A percentile compares a stretch with the other conserved stretches of the same genome.
phyloP scores from a whole-genome alignment of 768 basidiomycete genomes.

The Mycena olivaceomarginata region DNA sequence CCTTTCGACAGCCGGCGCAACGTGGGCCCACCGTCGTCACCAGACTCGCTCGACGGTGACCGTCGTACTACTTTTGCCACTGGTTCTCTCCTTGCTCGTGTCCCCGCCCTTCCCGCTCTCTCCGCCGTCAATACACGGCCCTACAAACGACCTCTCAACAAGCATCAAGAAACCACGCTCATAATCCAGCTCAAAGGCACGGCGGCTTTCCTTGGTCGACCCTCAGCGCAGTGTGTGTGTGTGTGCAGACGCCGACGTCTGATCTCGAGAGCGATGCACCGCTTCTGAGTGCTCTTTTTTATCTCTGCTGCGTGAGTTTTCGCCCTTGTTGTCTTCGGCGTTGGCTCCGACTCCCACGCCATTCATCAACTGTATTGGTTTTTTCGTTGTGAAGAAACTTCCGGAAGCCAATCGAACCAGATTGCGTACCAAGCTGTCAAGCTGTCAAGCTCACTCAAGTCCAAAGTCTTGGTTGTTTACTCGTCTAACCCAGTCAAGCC shows the following conservation, averaged over 20 bases:
- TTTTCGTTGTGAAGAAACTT: no score
- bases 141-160: not conserved
- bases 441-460: no score
- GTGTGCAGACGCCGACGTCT: not conserved
- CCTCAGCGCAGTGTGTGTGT: not conserved
- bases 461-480: no score
- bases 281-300: not conserved
- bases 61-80: not conserved
- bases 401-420: no score
- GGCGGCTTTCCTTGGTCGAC: not conserved
- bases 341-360: not conserved
- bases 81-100: not conserved
- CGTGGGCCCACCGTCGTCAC: no score
- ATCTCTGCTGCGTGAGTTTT: not conserved
- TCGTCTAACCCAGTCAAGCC: no score
- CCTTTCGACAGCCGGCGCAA: no score
- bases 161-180: not conserved
- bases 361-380: not conserved
- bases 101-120: not conserved
- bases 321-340: not conserved
- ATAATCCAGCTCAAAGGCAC: not conserved
- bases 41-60: no score
- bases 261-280: not conserved
- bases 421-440: no score
- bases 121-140: not conserved